A percentile compares a stretch with the other conserved stretches of the same genome.
These are phyloP conservation scores for Calonectria pteridis DNA, from an alignment of 2,329 filamentous ascomycete genomes.

Conservation along the genomic window DNA sequence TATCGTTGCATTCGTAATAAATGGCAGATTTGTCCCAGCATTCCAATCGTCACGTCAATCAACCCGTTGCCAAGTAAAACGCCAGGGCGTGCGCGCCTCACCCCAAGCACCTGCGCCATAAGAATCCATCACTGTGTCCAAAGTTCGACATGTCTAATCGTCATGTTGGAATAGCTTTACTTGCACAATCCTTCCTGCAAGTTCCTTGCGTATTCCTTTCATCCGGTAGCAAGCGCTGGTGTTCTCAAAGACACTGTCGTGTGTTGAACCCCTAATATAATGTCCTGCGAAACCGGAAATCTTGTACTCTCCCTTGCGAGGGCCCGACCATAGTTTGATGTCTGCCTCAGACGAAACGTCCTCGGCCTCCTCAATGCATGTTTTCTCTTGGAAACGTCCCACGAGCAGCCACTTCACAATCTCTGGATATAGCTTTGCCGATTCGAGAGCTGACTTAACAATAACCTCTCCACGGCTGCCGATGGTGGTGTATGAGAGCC, in stretches of 20 bases:
- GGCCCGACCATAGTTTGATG: slow-evolving; percentile 34
- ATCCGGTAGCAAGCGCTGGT: slow-evolving; percentile 9
- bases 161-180: slow-evolving; percentile 25
- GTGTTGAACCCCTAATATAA: neutral
- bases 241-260: slow-evolving; percentile 8
- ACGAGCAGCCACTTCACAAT: slow-evolving; percentile 37
- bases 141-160: neutral
- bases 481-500: slow-evolving; percentile 26
- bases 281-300: slow-evolving; percentile 25
- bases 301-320: slow-evolving; percentile 23
- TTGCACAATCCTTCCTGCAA: slow-evolving; percentile 25
- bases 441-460: slow-evolving; percentile 27
- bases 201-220: neutral
- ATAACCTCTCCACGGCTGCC: slow-evolving; percentile 25
- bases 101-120: neutral
- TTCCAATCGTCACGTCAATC: neutral
- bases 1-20: neutral
- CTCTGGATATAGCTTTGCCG: slow-evolving; percentile 28
- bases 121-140: neutral
- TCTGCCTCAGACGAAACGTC: neutral
- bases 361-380: slow-evolving; percentile 14
- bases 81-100: neutral
- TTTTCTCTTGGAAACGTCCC: slow-evolving; percentile 30
- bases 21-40: neutral
- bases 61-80: neutral